A percentile compares a stretch with the other conserved stretches of the same genome.
Conservation (phyloP, 176 grass and related monocot genomes). For the Triticum aestivum region DNA sequence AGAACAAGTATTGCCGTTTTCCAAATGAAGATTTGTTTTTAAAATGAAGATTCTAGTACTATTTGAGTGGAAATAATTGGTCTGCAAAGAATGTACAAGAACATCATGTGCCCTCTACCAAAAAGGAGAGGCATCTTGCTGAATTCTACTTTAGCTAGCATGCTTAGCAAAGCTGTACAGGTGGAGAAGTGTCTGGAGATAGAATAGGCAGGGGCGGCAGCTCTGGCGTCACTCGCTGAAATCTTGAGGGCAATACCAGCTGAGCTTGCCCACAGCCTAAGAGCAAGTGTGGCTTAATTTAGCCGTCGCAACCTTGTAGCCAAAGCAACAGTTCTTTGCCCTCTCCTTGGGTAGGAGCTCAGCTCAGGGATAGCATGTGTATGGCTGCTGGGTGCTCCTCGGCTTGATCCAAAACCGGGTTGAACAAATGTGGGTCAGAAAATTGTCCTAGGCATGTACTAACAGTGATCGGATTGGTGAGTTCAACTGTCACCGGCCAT, state of each 20-base stretch:
- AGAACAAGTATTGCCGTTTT: not conserved
- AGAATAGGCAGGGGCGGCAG: conserved; percentile 37
- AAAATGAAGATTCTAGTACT: too few species aligned
- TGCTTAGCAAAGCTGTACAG: conserved; percentile 28
- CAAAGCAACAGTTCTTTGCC: not conserved
- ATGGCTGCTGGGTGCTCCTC: conserved; percentile 30
- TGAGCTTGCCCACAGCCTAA: conserved; percentile 59
- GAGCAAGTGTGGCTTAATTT: conserved; percentile 32
- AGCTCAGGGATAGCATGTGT: conserved; percentile 45
- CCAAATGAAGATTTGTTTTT: not conserved
- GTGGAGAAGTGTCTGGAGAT: conserved; percentile 63
- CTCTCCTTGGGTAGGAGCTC: not conserved
- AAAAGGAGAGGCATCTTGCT: not conserved
- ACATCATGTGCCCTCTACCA: conserved; percentile 2
- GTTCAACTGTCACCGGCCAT: not conserved
- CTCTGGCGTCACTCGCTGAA: conserved; percentile 29
- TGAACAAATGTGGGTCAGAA: not conserved
- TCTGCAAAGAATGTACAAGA: not conserved
- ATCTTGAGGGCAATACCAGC: conserved; percentile 46
- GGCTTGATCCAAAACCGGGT: conserved; percentile 6
- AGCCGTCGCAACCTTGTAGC: not conserved
- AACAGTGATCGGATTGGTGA: not conserved
- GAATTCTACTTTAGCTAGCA: conserved; percentile 36
- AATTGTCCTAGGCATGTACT: not conserved
- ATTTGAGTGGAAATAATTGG: not conserved